Percentiles rank a stretch among this genome's conserved stretches.
phyloP scores from a whole-genome alignment of 179 eudicot genomes.

The Drosera spatulata region DNA sequence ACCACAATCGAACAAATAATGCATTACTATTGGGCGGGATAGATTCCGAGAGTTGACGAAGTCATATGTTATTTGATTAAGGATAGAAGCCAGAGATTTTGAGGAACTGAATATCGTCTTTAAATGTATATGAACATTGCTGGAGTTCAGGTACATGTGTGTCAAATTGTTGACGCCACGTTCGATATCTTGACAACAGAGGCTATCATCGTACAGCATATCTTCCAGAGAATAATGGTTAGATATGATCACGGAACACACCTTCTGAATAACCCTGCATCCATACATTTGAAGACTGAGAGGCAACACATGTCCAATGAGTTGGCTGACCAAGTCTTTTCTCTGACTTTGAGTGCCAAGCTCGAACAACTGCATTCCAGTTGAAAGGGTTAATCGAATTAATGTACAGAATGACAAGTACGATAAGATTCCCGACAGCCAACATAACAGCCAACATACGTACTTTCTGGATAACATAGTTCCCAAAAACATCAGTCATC shows the following conservation, averaged over 20 bases:
- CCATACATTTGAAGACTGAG: constrained; percentile 73
- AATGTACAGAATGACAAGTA: constrained; percentile 1
- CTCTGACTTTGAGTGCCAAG: constrained; percentile 51
- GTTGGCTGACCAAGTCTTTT: constrained; percentile 37
- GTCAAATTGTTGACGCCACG: neutral
- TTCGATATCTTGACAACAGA: neutral
- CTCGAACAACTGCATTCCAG: constrained; percentile 45
- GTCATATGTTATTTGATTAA: neutral
- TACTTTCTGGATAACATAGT: constrained; percentile 70
- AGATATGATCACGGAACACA: constrained; percentile 10
- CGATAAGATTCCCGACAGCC: constrained; percentile 1
- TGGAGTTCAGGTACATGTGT: no score
- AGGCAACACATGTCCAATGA: constrained; percentile 49
- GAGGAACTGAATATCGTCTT: no score
- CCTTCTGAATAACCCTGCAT: constrained; percentile 74
- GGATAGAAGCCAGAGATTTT: no score
- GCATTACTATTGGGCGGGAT: neutral
- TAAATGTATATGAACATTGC: no score
- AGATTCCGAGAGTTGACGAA: neutral
- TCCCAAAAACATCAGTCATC: constrained; percentile 68
- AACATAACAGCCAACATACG: neutral
- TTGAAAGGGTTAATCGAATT: neutral
- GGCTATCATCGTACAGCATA: neutral
- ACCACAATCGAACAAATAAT: neutral
- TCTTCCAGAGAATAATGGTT: neutral